Evolutionary conservation across 1,284 basidiomycete genomes (phyloP).

Genomic region (Testicularia cyperi): DNA sequence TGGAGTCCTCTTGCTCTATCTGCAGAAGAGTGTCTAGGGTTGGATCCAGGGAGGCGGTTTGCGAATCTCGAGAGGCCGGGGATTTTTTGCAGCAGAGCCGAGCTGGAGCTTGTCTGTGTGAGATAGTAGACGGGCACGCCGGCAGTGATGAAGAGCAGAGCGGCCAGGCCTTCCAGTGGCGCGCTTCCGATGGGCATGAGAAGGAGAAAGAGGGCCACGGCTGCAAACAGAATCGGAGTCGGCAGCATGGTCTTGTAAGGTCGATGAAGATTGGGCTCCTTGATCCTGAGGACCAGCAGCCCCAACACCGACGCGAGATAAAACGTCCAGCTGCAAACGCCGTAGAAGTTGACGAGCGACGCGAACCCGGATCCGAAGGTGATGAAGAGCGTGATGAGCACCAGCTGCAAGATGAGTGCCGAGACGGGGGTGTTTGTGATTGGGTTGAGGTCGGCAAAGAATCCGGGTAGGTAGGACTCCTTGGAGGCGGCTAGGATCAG

Average conservation of each 20-base stretch:
- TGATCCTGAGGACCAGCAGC: constrained; percentile 80
- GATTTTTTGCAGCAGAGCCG: background rate
- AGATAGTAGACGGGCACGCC: constrained; percentile 53
- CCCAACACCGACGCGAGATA: constrained; percentile 67
- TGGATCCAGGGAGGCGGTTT: no score
- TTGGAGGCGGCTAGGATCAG: constrained; percentile 84
- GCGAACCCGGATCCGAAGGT: constrained; percentile 62
- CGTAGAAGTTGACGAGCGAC: constrained; percentile 63
- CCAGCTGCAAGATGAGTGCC: constrained; percentile 38
- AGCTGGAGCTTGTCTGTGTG: constrained; percentile 42
- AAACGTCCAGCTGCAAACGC: constrained; percentile 61
- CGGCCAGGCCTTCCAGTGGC: constrained; percentile 68
- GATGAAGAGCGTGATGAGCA: constrained; percentile 65
- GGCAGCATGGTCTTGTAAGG: constrained; percentile 72
- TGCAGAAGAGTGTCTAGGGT: constrained; percentile 1
- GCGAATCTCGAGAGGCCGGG: background rate
- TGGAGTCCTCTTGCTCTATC: constrained; percentile 9
- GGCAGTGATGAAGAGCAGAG: constrained; percentile 42
- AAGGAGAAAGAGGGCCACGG: constrained; percentile 84
- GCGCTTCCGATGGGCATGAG: constrained; percentile 94
- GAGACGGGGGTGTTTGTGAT: constrained; percentile 39
- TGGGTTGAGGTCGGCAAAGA: constrained; percentile 29
- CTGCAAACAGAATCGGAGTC: constrained; percentile 87
- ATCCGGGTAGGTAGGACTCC: constrained; percentile 73
- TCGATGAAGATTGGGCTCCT: constrained; percentile 86